These are phyloP conservation scores for Hericium alpestre DNA, from an alignment of 768 basidiomycete species.

Conservation along the genomic window DNA sequence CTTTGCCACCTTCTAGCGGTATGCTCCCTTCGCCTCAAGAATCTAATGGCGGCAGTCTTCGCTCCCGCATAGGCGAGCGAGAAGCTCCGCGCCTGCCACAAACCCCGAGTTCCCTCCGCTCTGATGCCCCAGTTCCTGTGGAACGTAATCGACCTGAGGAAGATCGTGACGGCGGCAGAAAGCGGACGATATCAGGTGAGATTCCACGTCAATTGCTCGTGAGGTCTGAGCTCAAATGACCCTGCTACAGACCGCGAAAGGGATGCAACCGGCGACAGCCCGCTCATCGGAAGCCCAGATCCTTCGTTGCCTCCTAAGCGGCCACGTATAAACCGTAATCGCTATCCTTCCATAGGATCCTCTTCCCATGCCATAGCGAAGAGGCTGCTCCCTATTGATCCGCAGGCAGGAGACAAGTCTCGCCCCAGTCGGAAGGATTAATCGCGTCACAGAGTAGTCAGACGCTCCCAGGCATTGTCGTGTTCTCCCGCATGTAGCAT, in stretches of 20 bases:
- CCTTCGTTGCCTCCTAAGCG: conserved; percentile 43
- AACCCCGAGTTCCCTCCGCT: background rate
- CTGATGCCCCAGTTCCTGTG: background rate
- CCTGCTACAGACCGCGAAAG: conserved; percentile 49
- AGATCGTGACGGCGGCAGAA: conserved; percentile 52
- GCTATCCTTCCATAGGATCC: conserved; percentile 25
- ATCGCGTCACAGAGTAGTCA: conserved; percentile 4
- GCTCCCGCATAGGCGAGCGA: conserved; percentile 54
- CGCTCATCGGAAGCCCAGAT: conserved; percentile 27
- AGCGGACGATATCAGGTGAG: conserved; percentile 62
- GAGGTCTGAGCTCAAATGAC: background rate
- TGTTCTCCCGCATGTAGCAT: conserved; percentile 3
- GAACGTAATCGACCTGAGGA: conserved; percentile 31
- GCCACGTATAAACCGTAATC: conserved; percentile 45
- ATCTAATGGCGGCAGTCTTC: conserved; percentile 26
- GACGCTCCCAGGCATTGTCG: background rate
- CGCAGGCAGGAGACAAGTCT: conserved; percentile 46
- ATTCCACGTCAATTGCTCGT: conserved; percentile 1
- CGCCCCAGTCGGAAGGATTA: conserved; percentile 45
- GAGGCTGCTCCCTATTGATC: conserved; percentile 54
- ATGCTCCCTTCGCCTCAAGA: background rate
- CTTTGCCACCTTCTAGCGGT: background rate
- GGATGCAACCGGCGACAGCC: conserved; percentile 29
- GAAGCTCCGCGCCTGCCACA: conserved; percentile 27
- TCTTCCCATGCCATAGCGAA: conserved; percentile 38